Conservation (phyloP, 345 rosid genomes). For the Arabis alpina region DNA sequence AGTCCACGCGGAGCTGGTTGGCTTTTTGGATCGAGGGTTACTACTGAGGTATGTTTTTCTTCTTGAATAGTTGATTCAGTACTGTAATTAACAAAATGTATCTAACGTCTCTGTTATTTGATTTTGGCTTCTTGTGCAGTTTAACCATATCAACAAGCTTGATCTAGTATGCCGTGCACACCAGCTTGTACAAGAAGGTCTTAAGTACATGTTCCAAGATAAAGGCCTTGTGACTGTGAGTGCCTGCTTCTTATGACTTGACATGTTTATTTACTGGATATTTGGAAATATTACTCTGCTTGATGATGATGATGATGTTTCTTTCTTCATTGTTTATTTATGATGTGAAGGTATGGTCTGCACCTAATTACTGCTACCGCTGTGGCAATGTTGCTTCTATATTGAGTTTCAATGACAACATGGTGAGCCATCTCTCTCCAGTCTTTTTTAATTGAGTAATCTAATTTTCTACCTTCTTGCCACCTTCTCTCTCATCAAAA, state of each 20-base stretch:
- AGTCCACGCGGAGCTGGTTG: slow-evolving; percentile 99
- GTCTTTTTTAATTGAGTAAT: slow-evolving; percentile 8
- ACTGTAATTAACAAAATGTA: slow-evolving; percentile 14
- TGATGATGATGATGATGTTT: slow-evolving; percentile 28
- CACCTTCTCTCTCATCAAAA: slow-evolving; percentile 6
- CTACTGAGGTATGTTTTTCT: slow-evolving; percentile 71
- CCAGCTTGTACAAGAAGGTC: slow-evolving; percentile 99
- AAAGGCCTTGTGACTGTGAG: slow-evolving; percentile 98
- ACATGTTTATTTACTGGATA: neutral
- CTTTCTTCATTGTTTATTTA: slow-evolving; percentile 7
- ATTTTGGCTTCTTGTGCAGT: slow-evolving; percentile 55
- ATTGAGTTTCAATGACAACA: slow-evolving; percentile 94
- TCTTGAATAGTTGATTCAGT: neutral
- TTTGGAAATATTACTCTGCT: slow-evolving; percentile 22
- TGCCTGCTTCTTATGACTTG: slow-evolving; percentile 19
- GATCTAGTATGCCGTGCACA: slow-evolving; percentile 98
- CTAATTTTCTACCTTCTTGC: neutral
- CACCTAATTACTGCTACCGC: slow-evolving; percentile 98
- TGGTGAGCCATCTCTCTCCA: slow-evolving; percentile 61
- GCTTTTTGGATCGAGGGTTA: slow-evolving; percentile 99
- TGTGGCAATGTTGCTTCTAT: slow-evolving; percentile 99
- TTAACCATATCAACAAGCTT: slow-evolving; percentile 90
- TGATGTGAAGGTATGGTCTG: slow-evolving; percentile 92
- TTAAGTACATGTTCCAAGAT: slow-evolving; percentile 98
- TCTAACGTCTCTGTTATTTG: slow-evolving; percentile 18